Conservation (phyloP, 768 basidiomycete genomes). For the Candolleomyces eurysporus region DNA sequence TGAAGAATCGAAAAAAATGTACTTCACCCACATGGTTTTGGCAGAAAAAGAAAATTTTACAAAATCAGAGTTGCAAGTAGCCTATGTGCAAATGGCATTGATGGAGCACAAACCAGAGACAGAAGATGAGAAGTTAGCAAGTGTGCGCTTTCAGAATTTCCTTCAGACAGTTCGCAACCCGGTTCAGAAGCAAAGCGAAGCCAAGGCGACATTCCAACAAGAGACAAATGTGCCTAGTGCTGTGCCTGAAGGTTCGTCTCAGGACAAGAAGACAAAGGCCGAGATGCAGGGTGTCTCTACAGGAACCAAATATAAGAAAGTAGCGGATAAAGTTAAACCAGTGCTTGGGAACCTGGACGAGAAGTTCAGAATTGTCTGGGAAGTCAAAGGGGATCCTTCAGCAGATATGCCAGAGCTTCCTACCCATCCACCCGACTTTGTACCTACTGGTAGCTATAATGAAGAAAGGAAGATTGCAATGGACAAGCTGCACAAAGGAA, state of each 20-base stretch:
- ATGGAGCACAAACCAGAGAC: neutral
- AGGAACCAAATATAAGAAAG: conserved; percentile 29
- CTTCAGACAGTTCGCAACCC: neutral
- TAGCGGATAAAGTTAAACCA: conserved; percentile 24
- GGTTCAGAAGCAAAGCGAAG: neutral
- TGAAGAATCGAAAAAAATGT: neutral
- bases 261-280: neutral
- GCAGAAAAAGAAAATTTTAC: neutral
- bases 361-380: conserved; percentile 22
- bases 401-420: conserved; percentile 17
- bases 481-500: conserved; percentile 15
- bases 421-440: conserved; percentile 16
- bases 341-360: conserved; percentile 19
- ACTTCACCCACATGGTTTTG: neutral
- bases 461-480: conserved; percentile 18
- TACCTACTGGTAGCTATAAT: conserved; percentile 22
- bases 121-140: neutral
- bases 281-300: neutral
- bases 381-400: conserved; percentile 26
- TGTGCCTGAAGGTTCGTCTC: neutral
- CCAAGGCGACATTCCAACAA: too few relatives aligned
- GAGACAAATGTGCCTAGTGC: too few relatives aligned
- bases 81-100: neutral
- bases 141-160: too few relatives aligned
- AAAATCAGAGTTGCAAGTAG: neutral